A percentile compares a stretch with the other conserved stretches of the same genome.
These are phyloP conservation scores for Scortechinia acanthostroma DNA, from an alignment of 2,329 filamentous ascomycete species.

Conservation along the genomic window DNA sequence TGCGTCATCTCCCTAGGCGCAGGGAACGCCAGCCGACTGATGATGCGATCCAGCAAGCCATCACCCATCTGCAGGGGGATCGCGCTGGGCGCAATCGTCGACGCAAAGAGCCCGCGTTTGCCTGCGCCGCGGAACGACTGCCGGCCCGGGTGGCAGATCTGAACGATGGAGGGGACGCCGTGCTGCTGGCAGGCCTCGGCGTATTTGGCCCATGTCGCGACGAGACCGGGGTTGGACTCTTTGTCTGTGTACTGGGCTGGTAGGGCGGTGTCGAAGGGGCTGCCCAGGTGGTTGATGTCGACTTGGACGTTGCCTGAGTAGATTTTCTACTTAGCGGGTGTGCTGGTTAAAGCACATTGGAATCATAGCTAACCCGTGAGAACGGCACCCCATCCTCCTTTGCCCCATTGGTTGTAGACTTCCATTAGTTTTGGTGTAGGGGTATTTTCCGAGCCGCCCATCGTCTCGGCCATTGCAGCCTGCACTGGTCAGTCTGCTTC, in stretches of 20 bases:
- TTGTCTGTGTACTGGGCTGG: neutral
- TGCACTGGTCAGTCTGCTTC: neutral
- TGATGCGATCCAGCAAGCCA: neutral
- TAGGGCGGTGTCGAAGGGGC: neutral
- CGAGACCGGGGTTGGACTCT: neutral
- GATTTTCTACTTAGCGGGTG: neutral
- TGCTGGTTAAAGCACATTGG: too few relatives aligned
- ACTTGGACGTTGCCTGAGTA: conserved; percentile 1
- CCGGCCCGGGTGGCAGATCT: conserved; percentile 1
- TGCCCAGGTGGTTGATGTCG: conserved; percentile 1
- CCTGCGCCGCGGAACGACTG: conserved; percentile 1
- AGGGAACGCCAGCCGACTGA: neutral
- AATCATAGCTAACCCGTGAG: neutral
- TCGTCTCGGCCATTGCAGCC: conserved; percentile 1
- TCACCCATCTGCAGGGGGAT: neutral
- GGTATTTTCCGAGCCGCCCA: neutral
- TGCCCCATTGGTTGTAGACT: neutral
- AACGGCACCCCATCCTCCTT: neutral
- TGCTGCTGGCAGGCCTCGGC: neutral
- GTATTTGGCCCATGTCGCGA: neutral
- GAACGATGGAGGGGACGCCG: neutral
- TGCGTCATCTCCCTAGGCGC: conserved; percentile 3
- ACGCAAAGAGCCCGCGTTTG: neutral
- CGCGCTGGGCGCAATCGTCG: neutral
- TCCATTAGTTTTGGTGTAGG: neutral